Conservation (phyloP, 2,329 filamentous ascomycete species). For the Aureobasidium sp. region DNA sequence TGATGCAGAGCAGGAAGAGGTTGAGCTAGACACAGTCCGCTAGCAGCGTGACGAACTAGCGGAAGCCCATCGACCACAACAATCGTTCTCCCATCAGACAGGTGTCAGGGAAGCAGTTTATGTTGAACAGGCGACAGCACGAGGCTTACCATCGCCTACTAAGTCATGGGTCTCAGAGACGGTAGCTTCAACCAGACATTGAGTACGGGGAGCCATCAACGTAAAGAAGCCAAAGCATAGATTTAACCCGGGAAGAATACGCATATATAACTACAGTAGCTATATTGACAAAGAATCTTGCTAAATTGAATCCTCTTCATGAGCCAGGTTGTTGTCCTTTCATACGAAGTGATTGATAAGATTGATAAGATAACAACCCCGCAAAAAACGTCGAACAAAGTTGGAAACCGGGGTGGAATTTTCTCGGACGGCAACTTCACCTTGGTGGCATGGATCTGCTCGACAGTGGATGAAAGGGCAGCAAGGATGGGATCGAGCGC, state of each 20-base stretch:
- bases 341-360: background rate
- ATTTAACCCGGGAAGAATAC: background rate
- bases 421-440: background rate
- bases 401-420: background rate
- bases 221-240: background rate
- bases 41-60: background rate
- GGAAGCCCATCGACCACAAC: background rate
- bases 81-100: too few relatives aligned
- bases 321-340: too few relatives aligned
- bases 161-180: background rate
- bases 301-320: too few relatives aligned
- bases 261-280: background rate
- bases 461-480: constrained; percentile 12
- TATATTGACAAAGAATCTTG: background rate
- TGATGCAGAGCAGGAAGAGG: background rate
- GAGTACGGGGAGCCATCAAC: background rate
- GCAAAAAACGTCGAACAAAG: background rate
- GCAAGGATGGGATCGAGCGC: constrained; percentile 63
- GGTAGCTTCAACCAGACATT: background rate
- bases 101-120: too few relatives aligned
- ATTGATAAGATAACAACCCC: background rate
- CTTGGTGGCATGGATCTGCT: constrained; percentile 7
- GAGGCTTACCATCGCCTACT: background rate
- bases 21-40: background rate
- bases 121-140: background rate